Evolutionary conservation across 2,329 filamentous ascomycete species (phyloP).

Genomic region (Sarocladium brachiariae): DNA sequence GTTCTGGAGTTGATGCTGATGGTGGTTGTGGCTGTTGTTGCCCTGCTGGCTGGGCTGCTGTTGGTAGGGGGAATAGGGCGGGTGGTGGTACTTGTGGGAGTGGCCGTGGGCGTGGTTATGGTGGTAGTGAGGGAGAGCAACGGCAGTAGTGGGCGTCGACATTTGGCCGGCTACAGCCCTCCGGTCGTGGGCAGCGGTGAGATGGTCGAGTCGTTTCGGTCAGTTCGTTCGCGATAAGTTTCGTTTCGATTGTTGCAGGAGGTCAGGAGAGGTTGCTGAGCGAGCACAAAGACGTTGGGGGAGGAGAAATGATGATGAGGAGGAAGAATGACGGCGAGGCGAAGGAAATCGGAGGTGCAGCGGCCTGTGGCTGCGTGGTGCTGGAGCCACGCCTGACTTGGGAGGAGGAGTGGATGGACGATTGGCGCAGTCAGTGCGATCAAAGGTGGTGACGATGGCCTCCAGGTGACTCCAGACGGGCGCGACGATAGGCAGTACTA

Average conservation of each 20-base stretch:
- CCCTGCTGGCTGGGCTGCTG: constrained; percentile 23
- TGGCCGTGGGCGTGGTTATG: constrained; percentile 39
- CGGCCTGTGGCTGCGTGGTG: neutral
- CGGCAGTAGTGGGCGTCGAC: constrained; percentile 77
- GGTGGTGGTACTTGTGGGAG: constrained; percentile 49
- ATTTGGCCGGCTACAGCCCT: constrained; percentile 33
- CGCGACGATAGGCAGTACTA: too few species aligned
- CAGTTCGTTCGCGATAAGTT: neutral
- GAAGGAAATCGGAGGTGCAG: constrained; percentile 3
- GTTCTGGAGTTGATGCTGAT: constrained; percentile 7
- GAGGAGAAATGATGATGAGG: neutral
- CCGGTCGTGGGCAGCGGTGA: constrained; percentile 1
- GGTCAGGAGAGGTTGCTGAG: neutral
- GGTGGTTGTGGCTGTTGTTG: constrained; percentile 20
- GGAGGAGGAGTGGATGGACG: neutral
- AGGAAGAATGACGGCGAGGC: constrained; percentile 9
- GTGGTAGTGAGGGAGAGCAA: constrained; percentile 63
- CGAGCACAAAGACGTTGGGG: neutral
- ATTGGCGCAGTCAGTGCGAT: neutral
- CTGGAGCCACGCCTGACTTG: neutral
- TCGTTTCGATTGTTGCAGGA: neutral
- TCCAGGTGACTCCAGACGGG: neutral
- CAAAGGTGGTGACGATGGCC: neutral
- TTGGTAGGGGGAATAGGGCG: constrained; percentile 40
- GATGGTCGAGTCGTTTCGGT: neutral